Conservation (phyloP, 306 rosid genomes). For the Prunus dulcis region DNA sequence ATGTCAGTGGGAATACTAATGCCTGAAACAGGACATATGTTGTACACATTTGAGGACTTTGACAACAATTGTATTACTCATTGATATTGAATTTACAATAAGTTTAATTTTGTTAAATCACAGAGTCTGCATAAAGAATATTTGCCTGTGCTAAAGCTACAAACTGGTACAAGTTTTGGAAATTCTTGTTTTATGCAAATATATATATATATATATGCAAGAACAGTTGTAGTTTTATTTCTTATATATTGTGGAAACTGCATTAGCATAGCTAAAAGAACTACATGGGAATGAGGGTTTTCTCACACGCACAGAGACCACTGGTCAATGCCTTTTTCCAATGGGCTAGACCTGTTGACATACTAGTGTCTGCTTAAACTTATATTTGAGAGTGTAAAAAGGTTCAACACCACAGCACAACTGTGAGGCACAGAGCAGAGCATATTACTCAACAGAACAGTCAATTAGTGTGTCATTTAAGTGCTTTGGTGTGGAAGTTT, state of each 20-base stretch:
- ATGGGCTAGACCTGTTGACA: no score
- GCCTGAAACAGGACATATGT: conserved; percentile 7
- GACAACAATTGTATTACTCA: conserved; percentile 8
- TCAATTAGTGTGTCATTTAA: no score
- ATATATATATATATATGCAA: not conserved
- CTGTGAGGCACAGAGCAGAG: no score
- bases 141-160: not conserved
- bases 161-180: not conserved
- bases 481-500: not conserved
- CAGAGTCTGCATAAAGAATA: not conserved
- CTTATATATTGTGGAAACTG: not conserved
- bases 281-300: no score
- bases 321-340: no score
- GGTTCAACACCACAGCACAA: no score
- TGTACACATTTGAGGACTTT: conserved; percentile 25
- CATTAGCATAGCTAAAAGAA: not conserved
- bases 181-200: not conserved
- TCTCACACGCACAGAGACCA: no score
- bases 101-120: not conserved
- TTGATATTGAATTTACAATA: conserved; percentile 14
- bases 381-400: no score
- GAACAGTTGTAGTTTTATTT: not conserved
- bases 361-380: no score
- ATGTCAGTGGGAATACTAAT: conserved; percentile 10
- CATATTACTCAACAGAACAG: no score